These are phyloP conservation scores for Anthracocystis panici-leucophaei DNA, from an alignment of 1,284 basidiomycete genomes.

Conservation along the genomic window DNA sequence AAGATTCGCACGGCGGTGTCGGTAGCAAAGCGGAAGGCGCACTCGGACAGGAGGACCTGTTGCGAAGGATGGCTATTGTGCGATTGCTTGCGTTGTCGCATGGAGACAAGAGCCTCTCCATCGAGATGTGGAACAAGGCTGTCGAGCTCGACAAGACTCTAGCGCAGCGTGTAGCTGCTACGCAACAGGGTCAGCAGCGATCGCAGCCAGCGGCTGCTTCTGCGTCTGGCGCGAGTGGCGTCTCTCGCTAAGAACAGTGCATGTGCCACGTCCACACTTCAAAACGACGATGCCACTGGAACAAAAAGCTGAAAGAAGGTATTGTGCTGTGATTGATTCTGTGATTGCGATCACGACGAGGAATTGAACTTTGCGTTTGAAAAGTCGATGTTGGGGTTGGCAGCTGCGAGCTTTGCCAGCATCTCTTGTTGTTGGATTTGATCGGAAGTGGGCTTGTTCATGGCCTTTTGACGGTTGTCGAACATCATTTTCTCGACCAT, in stretches of 20 bases:
- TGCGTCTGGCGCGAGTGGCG: conserved; percentile 7
- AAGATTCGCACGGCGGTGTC: conserved; percentile 22
- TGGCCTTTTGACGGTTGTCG: conserved; percentile 97
- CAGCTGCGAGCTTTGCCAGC: conserved; percentile 44
- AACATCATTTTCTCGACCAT: conserved; percentile 99
- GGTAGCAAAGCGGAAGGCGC: conserved; percentile 12
- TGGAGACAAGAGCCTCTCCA: conserved; percentile 38
- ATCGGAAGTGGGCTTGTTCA: conserved; percentile 80
- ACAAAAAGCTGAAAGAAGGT: background rate
- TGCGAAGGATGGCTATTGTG: conserved; percentile 56
- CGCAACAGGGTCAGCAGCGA: conserved; percentile 23
- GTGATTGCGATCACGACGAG: conserved; percentile 18
- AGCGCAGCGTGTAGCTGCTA: conserved; percentile 18
- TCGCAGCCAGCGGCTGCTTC: conserved; percentile 9
- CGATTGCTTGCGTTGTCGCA: conserved; percentile 53
- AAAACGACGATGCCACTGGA: background rate
- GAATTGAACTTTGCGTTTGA: conserved; percentile 52
- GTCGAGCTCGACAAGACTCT: conserved; percentile 42
- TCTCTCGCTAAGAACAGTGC: conserved; percentile 14
- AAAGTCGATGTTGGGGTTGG: conserved; percentile 54
- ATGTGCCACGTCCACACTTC: no score
- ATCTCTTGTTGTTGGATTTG: conserved; percentile 61
- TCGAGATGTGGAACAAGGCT: conserved; percentile 49
- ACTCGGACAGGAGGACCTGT: conserved; percentile 56
- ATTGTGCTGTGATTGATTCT: background rate